A percentile compares a stretch with the other conserved stretches of the same genome.
Conservation (phyloP, 345 rosid genomes). For the Anacardium occidentale region DNA sequence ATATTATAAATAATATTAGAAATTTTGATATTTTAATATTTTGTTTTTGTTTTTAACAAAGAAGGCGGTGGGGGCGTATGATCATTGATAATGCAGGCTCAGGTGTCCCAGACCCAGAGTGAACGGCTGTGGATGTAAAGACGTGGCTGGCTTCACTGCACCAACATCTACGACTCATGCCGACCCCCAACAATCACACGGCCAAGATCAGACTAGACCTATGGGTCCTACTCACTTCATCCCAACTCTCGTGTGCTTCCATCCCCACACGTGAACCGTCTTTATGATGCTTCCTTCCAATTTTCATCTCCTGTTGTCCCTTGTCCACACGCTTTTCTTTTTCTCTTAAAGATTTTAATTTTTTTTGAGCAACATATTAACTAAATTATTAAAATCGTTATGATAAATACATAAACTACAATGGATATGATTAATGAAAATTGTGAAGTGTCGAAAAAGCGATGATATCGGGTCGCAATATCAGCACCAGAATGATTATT, state of each 20-base stretch:
- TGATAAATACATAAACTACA: too few relatives aligned
- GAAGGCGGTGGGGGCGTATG: not conserved
- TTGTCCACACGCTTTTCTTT: not conserved
- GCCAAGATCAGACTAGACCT: too few relatives aligned
- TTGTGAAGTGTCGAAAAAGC: not conserved
- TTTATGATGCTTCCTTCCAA: slow-evolving; percentile 4
- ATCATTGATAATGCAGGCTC: not conserved
- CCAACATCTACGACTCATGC: slow-evolving; percentile 5
- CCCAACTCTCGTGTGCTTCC: not conserved
- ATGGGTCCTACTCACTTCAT: not conserved
- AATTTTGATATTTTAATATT: too few relatives aligned
- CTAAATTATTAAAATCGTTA: too few relatives aligned
- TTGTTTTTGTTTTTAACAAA: too few relatives aligned
- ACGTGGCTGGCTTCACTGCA: slow-evolving; percentile 37
- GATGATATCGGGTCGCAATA: slow-evolving; percentile 2
- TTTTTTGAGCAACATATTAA: too few relatives aligned
- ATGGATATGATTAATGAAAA: not conserved
- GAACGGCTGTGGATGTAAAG: slow-evolving; percentile 20
- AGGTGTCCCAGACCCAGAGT: not conserved
- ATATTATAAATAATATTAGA: too few relatives aligned
- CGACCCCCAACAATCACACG: not conserved
- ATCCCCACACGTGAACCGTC: slow-evolving; percentile 13
- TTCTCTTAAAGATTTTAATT: not conserved
- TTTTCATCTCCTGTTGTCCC: not conserved
- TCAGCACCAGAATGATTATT: not conserved